Evolutionary conservation across 2,329 filamentous ascomycete species (phyloP).

Genomic region (Penicillium sp.): DNA sequence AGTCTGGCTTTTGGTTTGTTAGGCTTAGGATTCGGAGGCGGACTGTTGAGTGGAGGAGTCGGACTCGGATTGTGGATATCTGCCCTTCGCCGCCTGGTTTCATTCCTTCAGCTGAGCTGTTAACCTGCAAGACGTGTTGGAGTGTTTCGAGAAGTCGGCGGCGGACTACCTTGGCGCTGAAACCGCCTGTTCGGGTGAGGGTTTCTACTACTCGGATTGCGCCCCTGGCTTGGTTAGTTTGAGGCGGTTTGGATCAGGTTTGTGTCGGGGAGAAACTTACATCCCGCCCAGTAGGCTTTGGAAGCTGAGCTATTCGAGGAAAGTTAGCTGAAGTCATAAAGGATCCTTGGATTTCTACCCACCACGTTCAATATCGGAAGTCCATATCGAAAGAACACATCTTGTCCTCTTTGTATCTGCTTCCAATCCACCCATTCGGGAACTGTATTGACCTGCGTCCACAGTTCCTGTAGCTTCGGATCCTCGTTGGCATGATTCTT

Average conservation of each 20-base stretch:
- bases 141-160: conserved; percentile 70
- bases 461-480: conserved; percentile 58
- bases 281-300: conserved; percentile 32
- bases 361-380: conserved; percentile 62
- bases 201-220: conserved; percentile 73
- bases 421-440: conserved; percentile 78
- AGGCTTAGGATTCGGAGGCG: conserved; percentile 65
- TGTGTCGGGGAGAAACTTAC: conserved; percentile 7
- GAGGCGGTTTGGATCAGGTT: background rate
- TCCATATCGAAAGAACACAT: conserved; percentile 76
- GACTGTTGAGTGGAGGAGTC: conserved; percentile 68
- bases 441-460: conserved; percentile 65
- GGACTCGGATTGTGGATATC: conserved; percentile 64
- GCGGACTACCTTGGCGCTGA: conserved; percentile 66
- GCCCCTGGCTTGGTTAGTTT: conserved; percentile 47
- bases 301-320: conserved; percentile 26
- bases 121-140: conserved; percentile 73
- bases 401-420: conserved; percentile 71
- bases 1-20: conserved; percentile 55
- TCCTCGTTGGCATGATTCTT: conserved; percentile 59
- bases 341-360: conserved; percentile 9
- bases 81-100: conserved; percentile 68
- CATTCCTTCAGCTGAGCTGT: conserved; percentile 63
- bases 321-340: background rate
- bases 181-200: conserved; percentile 71